Base-by-base conservation (phyloP, 2,329 filamentous ascomycete genomes). In the Diaporthe eres region DNA sequence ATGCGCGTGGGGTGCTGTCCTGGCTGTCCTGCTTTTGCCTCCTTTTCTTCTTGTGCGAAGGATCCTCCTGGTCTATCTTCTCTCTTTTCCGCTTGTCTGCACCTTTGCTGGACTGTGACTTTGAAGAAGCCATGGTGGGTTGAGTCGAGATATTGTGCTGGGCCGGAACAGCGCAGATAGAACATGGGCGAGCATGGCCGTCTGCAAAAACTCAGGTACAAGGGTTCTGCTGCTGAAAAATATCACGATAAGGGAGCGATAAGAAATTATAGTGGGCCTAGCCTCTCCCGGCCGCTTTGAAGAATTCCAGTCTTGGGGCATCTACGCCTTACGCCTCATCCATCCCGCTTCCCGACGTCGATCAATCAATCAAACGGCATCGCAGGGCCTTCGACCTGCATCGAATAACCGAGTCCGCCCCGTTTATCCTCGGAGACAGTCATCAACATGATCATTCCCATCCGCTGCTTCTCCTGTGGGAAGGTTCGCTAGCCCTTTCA, bases 391-490 rank as follows among this genome's bases (percentile, higher is more conserved):
- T 12, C 31, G 39, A 34, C 68, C 22, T 37, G 68, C 68, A 71
- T 71, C 68, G 10, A 71, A 25, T 2, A 13, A 25, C 53, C 5
- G 19, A 49, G 42, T 49, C 25, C 34, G 13, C 37, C 19, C n/a
- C 37, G 7, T 73, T 53, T 7, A 5, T 57, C 8, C 3, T 65
- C 34, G 73, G 37, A 37, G 19, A 60, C n/a, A 75, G n/a, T 34
- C 67, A 77, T 79, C 87, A 94, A 86, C 75, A 99, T 99, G 97
- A 99, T 99, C 86, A 98, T 99, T 80, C 97, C 97, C 3, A 95
- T 99, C 79, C 95, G 97, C 80, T 99, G 97, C 88, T 99, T 99
- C 87, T 98, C 97, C 75, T 99, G 97, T 86, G 97, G 97, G 85
- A 99, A 99, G 94, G 97, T 98, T 86, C 76, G 86, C 80, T 17